Conservation (phyloP, 108 stramenopile species). For the Skeletonema tropicum region DNA sequence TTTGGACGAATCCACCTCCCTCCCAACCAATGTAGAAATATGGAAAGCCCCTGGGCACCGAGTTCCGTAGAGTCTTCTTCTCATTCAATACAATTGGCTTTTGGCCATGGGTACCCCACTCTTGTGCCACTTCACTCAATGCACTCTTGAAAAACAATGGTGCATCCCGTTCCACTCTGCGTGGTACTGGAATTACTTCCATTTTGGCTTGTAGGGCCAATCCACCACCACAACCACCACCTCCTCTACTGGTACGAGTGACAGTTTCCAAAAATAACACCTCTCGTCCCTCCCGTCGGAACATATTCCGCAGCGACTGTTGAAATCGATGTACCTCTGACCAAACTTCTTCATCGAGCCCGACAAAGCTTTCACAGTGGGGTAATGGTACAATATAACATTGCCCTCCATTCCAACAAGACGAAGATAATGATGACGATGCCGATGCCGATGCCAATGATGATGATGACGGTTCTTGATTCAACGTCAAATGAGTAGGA, state of each 20-base stretch:
- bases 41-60: constrained; percentile 73
- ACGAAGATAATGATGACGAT: background rate
- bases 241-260: constrained; percentile 35
- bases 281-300: constrained; percentile 50
- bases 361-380: constrained; percentile 63
- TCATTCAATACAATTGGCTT: constrained; percentile 45
- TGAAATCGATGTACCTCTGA: constrained; percentile 72
- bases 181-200: constrained; percentile 71
- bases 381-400: constrained; percentile 43
- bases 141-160: constrained; percentile 73
- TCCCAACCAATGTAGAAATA: constrained; percentile 83
- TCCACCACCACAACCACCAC: constrained; percentile 7
- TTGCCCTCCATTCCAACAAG: constrained; percentile 22
- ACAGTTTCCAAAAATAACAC: constrained; percentile 77
- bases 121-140: constrained; percentile 73
- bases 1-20: constrained; percentile 62
- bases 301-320: constrained; percentile 59
- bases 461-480: constrained; percentile 22
- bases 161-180: constrained; percentile 58
- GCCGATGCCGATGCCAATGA: no score
- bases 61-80: constrained; percentile 56
- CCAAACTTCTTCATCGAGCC: constrained; percentile 68
- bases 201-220: constrained; percentile 70
- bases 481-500: constrained; percentile 56
- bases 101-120: constrained; percentile 83